Base-by-base conservation (phyloP, 805 yeast genomes). In the Pichia exigua region DNA sequence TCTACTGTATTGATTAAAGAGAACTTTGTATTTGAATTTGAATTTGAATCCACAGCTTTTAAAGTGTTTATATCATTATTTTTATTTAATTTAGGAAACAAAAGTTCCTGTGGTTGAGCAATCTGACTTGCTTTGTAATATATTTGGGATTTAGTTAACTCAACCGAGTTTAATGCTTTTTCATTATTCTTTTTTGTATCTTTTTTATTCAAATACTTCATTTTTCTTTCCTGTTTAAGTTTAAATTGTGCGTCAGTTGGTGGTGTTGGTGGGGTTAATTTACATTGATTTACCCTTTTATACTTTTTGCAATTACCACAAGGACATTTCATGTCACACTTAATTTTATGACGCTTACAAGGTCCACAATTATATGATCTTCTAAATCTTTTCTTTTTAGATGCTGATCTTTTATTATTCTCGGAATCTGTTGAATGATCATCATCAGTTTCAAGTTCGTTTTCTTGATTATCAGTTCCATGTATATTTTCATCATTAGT, bases 281-380 rank as follows among this genome's bases (percentile, higher is more conserved):
- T 13, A 50, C 64, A 60, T 11, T 52, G 43, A 2, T 49, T 39
- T 17, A 45, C 45, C 39, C 61, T 43, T 18, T 50, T 50, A 35
- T 57, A 58, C 39, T 53, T 55, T 12, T 46, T 30, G 57, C 82
- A 78, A 24, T 76, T 68, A 2, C 73, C 64, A 59, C 82, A 78
- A 0, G 82, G 82, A 9, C 64, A 64, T 45, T 65, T 59, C 51
- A 75, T 69, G 55, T 78, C 80, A 62, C 83, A 78, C 58, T 76
- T 76, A 59, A 77, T 75, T 60, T 78, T 78, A 51, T 74, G 73
- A n/a, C 66, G 61, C 56, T 76, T 76, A 56, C 83, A 78, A 2
- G 79, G 81, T 1, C 81, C 82, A 60, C 83, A 78, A 50, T 74
- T 73, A 58, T 78, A 78, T n/a, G 78, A 73, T 43, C 82, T 65